A percentile compares a stretch with the other conserved stretches of the same genome.
phyloP scores from a whole-genome alignment of 2,329 filamentous ascomycete genomes.

The Sporothrix sp. region DNA sequence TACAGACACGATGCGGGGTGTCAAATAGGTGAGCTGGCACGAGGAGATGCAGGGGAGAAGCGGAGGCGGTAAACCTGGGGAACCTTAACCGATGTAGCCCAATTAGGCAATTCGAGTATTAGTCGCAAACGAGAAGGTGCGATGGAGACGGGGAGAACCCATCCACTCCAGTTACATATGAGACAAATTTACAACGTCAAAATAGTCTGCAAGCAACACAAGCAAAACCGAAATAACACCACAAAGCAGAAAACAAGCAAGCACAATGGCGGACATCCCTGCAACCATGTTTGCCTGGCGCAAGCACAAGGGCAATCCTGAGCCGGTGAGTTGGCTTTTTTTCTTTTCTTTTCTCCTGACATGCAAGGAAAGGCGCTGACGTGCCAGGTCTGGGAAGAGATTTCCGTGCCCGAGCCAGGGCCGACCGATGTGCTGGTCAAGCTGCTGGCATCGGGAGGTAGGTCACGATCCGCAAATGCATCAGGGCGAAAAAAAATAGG shows the following conservation, averaged over 20 bases:
- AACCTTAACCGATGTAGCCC: neutral
- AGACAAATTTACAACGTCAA: no score
- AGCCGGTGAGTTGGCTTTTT: conserved; percentile 2
- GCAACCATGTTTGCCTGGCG: conserved; percentile 8
- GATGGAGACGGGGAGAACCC: no score
- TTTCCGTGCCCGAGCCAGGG: conserved; percentile 33
- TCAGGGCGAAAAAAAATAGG: no score
- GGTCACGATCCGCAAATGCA: neutral
- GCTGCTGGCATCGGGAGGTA: conserved; percentile 6
- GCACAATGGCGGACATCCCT: neutral
- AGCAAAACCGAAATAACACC: neutral
- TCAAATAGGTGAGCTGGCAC: no score
- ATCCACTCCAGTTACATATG: no score
- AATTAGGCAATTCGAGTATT: conserved; percentile 3
- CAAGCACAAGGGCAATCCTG: conserved; percentile 5
- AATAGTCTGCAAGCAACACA: neutral
- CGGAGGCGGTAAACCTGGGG: neutral
- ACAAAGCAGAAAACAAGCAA: neutral
- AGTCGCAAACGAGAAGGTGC: neutral
- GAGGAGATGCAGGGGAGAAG: neutral
- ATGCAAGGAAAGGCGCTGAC: no score
- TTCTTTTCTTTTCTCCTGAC: no score
- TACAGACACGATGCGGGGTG: no score
- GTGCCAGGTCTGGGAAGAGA: conserved; percentile 21
- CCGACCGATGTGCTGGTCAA: conserved; percentile 31